These are phyloP conservation scores for Lentinula guzmanii DNA, from an alignment of 768 basidiomycete species.

Conservation along the genomic window DNA sequence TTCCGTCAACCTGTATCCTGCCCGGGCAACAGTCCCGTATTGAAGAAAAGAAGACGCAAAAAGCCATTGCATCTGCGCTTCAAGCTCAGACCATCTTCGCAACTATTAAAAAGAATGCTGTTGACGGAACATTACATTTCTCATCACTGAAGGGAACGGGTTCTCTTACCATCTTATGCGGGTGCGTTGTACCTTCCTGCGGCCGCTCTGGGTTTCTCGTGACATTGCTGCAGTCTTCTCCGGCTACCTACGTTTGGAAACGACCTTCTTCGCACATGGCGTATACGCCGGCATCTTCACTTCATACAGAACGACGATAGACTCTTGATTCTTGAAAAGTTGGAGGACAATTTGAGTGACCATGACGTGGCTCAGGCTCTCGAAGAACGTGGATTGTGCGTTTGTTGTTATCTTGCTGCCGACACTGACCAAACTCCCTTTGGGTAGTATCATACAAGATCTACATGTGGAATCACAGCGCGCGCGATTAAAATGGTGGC, in stretches of 20 bases:
- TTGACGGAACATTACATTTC: constrained; percentile 28
- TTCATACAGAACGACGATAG: constrained; percentile 60
- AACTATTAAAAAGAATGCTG: constrained; percentile 25
- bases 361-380: constrained; percentile 61
- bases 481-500: constrained; percentile 58
- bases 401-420: constrained; percentile 9
- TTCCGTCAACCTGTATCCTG: constrained; percentile 83
- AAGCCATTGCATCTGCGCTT: constrained; percentile 33
- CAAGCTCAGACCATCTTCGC: constrained; percentile 29
- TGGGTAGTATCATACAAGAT: constrained; percentile 29
- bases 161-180: constrained; percentile 44
- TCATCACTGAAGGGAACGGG: constrained; percentile 21
- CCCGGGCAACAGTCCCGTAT: constrained; percentile 70
- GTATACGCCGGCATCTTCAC: constrained; percentile 33
- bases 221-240: constrained; percentile 23
- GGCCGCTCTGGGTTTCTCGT: neutral
- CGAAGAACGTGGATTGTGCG: constrained; percentile 75
- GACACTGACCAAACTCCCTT: neutral
- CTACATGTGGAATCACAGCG: constrained; percentile 38
- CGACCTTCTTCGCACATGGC: constrained; percentile 34
- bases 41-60: constrained; percentile 47
- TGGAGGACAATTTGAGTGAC: constrained; percentile 36
- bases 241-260: constrained; percentile 39
- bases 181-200: constrained; percentile 33
- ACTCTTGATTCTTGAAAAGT: constrained; percentile 46